These are phyloP conservation scores for Pichia cabralensis DNA, from an alignment of 805 yeast species.

Conservation along the genomic window DNA sequence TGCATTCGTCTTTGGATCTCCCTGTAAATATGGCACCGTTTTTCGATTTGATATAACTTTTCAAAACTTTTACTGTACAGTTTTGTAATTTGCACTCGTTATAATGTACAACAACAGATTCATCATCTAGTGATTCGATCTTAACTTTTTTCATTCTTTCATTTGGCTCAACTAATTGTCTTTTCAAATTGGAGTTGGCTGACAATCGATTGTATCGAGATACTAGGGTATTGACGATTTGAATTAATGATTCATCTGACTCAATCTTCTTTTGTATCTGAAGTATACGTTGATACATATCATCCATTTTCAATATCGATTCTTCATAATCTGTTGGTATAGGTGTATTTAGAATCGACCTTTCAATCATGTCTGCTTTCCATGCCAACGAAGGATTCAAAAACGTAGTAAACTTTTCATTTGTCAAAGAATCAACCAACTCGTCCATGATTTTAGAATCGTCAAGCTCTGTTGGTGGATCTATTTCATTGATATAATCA, in stretches of 20 bases:
- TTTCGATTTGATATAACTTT: slow-evolving; percentile 27
- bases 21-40: slow-evolving; percentile 28
- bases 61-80: slow-evolving; percentile 9
- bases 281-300: slow-evolving; percentile 12
- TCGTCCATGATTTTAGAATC: slow-evolving; percentile 15
- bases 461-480: slow-evolving; percentile 12
- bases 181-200: no score
- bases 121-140: no score
- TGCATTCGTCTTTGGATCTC: slow-evolving; percentile 32
- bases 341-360: slow-evolving; percentile 48
- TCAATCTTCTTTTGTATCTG: slow-evolving; percentile 10
- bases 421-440: slow-evolving; percentile 17
- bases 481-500: slow-evolving; percentile 13
- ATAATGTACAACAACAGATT: slow-evolving; percentile 1
- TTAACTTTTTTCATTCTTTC: no score
- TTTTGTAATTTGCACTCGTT: slow-evolving; percentile 1
- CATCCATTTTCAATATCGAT: slow-evolving; percentile 14
- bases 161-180: no score
- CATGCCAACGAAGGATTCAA: slow-evolving; percentile 59
- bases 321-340: slow-evolving; percentile 9
- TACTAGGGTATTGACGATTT: no score
- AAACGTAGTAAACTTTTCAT: slow-evolving; percentile 22
- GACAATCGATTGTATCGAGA: no score
- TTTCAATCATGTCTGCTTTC: slow-evolving; percentile 55
- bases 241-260: no score